A percentile compares a stretch with the other conserved stretches of the same genome.
These are phyloP conservation scores for Aspergillus sp. DNA, from an alignment of 2,329 filamentous ascomycete species.

Conservation along the genomic window DNA sequence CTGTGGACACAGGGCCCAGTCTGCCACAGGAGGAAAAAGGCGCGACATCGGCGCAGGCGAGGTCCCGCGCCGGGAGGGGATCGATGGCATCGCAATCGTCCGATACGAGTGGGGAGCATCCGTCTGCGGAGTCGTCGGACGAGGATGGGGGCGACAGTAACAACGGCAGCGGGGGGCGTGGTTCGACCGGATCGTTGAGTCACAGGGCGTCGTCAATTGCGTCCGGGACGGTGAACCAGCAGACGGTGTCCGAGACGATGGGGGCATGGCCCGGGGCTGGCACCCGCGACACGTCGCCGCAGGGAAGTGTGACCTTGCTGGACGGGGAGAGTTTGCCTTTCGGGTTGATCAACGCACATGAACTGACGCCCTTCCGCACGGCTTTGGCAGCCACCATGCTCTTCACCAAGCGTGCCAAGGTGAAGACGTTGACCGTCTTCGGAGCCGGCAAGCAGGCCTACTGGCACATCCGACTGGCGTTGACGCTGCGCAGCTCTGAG, in stretches of 20 bases:
- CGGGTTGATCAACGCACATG: conserved; percentile 58
- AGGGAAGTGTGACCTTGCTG: conserved; percentile 52
- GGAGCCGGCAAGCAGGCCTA: conserved; percentile 85
- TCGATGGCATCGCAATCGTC: conserved; percentile 30
- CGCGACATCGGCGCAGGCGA: background rate
- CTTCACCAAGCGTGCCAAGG: conserved; percentile 56
- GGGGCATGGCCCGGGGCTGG: conserved; percentile 29
- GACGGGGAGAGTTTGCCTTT: conserved; percentile 50
- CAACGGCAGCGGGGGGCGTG: conserved; percentile 17
- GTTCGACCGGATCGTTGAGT: conserved; percentile 14
- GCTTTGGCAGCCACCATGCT: conserved; percentile 54
- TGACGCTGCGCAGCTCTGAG: conserved; percentile 57
- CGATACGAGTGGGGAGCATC: conserved; percentile 26
- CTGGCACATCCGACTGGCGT: conserved; percentile 82
- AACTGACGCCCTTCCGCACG: conserved; percentile 62
- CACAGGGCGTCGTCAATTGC: conserved; percentile 15
- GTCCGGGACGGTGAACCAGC: conserved; percentile 23
- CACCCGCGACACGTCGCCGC: conserved; percentile 40
- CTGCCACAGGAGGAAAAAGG: conserved; percentile 1
- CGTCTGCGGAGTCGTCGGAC: conserved; percentile 21
- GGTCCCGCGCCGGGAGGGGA: conserved; percentile 11
- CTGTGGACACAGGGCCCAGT: conserved; percentile 22
- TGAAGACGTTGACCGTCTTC: conserved; percentile 74
- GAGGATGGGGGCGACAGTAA: conserved; percentile 19
- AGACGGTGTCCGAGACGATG: conserved; percentile 21